Conservation (phyloP, 805 yeast species). For the Myxozyma mucilagina region DNA sequence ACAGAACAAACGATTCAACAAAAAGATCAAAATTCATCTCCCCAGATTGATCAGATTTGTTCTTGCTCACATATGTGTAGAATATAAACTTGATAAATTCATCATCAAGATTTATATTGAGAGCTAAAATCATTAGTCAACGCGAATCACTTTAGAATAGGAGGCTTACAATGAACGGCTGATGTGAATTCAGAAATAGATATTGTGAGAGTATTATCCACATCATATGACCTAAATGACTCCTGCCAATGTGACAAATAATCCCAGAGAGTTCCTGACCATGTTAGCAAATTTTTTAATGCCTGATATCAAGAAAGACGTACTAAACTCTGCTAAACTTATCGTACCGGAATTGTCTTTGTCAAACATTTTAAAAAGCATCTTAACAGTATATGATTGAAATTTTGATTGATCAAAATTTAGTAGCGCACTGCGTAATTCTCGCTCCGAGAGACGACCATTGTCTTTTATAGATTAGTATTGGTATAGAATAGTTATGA, state of each 20-base stretch:
- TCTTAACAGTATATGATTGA: constrained; percentile 56
- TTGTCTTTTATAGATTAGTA: neutral
- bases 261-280: constrained; percentile 57
- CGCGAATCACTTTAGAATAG: neutral
- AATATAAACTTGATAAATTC: constrained; percentile 60
- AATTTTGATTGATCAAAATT: constrained; percentile 67
- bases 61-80: constrained; percentile 43
- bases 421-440: constrained; percentile 57
- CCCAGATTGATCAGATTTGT: constrained; percentile 33
- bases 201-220: constrained; percentile 58
- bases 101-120: constrained; percentile 63
- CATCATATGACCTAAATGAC: constrained; percentile 61
- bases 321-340: constrained; percentile 57
- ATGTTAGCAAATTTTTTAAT: neutral
- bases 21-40: constrained; percentile 72
- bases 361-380: constrained; percentile 50
- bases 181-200: constrained; percentile 65
- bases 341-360: constrained; percentile 43
- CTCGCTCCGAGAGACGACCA: constrained; percentile 51
- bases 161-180: constrained; percentile 47
- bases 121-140: constrained; percentile 43
- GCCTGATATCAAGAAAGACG: constrained; percentile 28
- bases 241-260: constrained; percentile 66
- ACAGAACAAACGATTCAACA: constrained; percentile 75
- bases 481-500: neutral